These are phyloP conservation scores for Sclerospora graminicola DNA, from an alignment of 352 stramenopile genomes.

Conservation along the genomic window DNA sequence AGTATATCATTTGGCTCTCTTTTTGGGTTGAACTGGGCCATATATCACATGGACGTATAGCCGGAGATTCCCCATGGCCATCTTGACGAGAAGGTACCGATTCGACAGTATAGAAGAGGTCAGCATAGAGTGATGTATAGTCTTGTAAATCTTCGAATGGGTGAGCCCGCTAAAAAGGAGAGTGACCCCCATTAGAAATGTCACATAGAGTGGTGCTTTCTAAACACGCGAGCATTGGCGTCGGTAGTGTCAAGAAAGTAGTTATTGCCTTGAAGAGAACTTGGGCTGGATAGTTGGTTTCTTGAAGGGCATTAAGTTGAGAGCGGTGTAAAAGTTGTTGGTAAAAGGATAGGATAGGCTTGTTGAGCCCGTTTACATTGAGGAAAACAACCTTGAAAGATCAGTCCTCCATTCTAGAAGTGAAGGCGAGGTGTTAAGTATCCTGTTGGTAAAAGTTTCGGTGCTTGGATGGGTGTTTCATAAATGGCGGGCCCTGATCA, in stretches of 20 bases:
- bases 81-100: neutral
- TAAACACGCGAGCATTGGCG: neutral
- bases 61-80: neutral
- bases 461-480: too few species aligned
- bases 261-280: neutral
- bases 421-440: too few species aligned
- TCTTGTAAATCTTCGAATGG: neutral
- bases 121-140: neutral
- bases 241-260: neutral
- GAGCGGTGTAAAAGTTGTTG: neutral
- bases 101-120: neutral
- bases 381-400: too few species aligned
- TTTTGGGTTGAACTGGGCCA: neutral
- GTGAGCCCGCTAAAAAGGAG: neutral
- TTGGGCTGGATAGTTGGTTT: neutral
- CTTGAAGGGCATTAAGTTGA: neutral
- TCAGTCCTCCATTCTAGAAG: too few species aligned
- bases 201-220: neutral
- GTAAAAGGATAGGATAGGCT: neutral
- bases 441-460: too few species aligned
- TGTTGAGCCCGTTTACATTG: neutral
- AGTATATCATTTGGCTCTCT: neutral
- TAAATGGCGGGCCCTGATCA: too few species aligned
- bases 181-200: neutral
- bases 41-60: neutral